phyloP scores from a whole-genome alignment of 164 flowering plant species.

The Platanus orientalis region DNA sequence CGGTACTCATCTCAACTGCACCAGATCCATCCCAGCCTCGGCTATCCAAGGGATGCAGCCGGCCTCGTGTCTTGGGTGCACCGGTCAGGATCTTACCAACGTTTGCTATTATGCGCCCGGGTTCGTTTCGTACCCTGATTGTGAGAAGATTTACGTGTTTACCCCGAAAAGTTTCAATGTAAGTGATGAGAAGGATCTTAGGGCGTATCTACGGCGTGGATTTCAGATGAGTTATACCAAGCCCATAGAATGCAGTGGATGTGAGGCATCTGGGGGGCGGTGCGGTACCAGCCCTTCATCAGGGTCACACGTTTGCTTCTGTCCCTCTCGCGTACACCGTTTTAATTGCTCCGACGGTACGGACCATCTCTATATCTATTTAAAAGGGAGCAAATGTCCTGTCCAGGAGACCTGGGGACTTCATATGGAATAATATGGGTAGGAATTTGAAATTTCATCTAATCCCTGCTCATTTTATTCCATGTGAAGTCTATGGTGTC shows the following conservation, averaged over 20 bases:
- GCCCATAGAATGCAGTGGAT: not conserved
- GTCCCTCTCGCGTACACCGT: not conserved
- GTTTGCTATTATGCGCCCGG: not conserved
- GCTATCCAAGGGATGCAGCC: not conserved
- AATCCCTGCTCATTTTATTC: too few relatives aligned
- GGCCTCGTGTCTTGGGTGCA: not conserved
- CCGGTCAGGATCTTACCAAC: not conserved
- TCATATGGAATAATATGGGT: too few relatives aligned
- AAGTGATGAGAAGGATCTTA: not conserved
- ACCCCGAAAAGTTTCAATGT: not conserved
- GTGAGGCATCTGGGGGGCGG: not conserved
- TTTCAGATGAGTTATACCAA: not conserved
- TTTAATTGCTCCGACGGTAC: constrained; percentile 1
- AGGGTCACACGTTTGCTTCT: not conserved
- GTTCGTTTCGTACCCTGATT: not conserved
- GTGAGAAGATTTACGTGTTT: not conserved
- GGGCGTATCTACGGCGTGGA: not conserved
- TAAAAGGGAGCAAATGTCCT: too few relatives aligned
- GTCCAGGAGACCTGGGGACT: too few relatives aligned
- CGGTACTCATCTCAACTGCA: not conserved
- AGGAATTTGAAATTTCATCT: too few relatives aligned
- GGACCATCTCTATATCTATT: too few relatives aligned
- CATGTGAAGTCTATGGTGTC: too few relatives aligned
- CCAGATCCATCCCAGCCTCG: not conserved
- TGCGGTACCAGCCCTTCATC: not conserved